Evolutionary conservation across 345 rosid genomes (phyloP).

Genomic region (Salix arbutifolia): DNA sequence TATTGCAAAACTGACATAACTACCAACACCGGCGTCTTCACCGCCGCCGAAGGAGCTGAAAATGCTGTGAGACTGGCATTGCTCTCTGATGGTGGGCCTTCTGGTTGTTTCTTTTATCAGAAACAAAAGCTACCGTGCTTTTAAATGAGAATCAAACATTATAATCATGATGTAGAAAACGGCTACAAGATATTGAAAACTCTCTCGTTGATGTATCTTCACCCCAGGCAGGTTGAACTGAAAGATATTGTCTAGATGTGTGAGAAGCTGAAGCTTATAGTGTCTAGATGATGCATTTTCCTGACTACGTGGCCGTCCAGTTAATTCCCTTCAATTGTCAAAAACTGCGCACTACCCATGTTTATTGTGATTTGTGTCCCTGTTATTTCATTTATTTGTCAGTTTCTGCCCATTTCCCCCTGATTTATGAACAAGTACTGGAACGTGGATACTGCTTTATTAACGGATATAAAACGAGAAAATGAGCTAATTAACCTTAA

Average conservation of each 20-base stretch:
- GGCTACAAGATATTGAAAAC: not conserved
- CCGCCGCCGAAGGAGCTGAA: constrained; percentile 33
- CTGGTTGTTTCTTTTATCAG: constrained; percentile 30
- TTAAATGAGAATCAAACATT: not conserved
- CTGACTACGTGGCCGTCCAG: too few species aligned
- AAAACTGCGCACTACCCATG: too few species aligned
- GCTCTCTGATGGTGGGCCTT: constrained; percentile 25
- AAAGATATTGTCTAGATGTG: not conserved
- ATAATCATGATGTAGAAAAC: not conserved
- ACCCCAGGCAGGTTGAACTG: not conserved
- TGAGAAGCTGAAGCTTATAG: too few species aligned
- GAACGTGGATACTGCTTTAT: too few species aligned
- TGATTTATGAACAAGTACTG: too few species aligned
- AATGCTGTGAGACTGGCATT: constrained; percentile 29
- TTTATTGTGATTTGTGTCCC: too few species aligned
- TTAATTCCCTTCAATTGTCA: too few species aligned
- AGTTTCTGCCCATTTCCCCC: too few species aligned
- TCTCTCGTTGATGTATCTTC: not conserved
- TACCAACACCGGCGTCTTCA: constrained; percentile 17
- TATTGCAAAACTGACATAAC: constrained; percentile 32
- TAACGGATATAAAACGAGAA: too few species aligned
- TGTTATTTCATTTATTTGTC: too few species aligned
- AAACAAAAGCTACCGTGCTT: constrained; percentile 5
- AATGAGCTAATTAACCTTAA: too few species aligned
- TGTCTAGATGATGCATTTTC: too few species aligned